Evolutionary conservation across 1,139 yeast genomes (phyloP).

Genomic region (Suhomyces anneliseae): DNA sequence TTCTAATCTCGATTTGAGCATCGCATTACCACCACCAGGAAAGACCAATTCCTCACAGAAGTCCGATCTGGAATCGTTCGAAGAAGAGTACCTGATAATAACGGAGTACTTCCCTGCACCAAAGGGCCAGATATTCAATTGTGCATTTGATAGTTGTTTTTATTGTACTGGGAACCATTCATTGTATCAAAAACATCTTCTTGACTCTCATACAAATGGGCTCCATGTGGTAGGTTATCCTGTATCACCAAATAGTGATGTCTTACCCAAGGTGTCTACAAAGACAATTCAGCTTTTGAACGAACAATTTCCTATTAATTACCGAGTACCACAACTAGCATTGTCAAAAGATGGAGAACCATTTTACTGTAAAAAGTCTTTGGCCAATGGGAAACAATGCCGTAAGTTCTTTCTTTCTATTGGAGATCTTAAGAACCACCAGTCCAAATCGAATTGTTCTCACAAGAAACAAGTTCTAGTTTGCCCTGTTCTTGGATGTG

Average conservation of each 20-base stretch:
- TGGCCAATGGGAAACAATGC: constrained; percentile 13
- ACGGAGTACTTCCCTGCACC: constrained; percentile 12
- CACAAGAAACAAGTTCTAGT: constrained; percentile 31
- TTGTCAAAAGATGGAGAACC: constrained; percentile 23
- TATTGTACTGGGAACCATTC: constrained; percentile 35
- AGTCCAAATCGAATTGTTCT: constrained; percentile 25
- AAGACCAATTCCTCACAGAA: constrained; percentile 12
- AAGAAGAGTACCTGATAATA: constrained; percentile 30
- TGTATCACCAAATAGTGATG: constrained; percentile 11
- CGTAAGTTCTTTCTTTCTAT: constrained; percentile 20
- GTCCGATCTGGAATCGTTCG: constrained; percentile 13
- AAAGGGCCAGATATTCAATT: constrained; percentile 18
- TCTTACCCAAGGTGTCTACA: constrained; percentile 11
- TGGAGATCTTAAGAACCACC: constrained; percentile 24
- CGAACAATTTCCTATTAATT: constrained; percentile 29
- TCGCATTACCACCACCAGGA: not conserved
- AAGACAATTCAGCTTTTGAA: constrained; percentile 15
- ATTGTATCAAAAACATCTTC: constrained; percentile 33
- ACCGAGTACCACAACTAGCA: constrained; percentile 26
- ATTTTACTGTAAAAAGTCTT: constrained; percentile 8
- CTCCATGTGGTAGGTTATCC: constrained; percentile 38
- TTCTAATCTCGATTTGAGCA: not conserved
- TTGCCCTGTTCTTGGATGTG: constrained; percentile 47
- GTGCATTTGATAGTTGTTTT: constrained; percentile 33
- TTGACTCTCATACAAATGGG: constrained; percentile 26